phyloP scores from a whole-genome alignment of 371 early-diverging fungal genomes.

The Saksenaea oblongispora region DNA sequence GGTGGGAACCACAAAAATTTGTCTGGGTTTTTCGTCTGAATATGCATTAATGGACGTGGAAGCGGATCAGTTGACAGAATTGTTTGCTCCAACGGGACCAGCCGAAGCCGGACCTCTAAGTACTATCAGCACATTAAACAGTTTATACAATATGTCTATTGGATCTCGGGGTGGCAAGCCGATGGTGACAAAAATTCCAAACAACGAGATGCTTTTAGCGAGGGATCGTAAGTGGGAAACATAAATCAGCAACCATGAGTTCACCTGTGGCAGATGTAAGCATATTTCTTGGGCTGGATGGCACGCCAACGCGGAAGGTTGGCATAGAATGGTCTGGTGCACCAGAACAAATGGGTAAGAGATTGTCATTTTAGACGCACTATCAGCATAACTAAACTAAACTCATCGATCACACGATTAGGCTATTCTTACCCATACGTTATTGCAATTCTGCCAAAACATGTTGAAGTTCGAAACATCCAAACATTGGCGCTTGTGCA shows the following conservation, averaged over 20 bases:
- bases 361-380: background rate
- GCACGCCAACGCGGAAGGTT: slow-evolving; percentile 63
- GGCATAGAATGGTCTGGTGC: slow-evolving; percentile 78
- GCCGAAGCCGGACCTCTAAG: slow-evolving; percentile 47
- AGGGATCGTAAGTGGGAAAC: slow-evolving; percentile 60
- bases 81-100: slow-evolving; percentile 48
- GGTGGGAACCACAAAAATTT: slow-evolving; percentile 67
- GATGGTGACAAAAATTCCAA: slow-evolving; percentile 68
- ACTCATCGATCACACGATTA: slow-evolving; percentile 5
- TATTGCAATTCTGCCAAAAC: slow-evolving; percentile 66
- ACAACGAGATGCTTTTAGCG: slow-evolving; percentile 73
- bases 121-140: slow-evolving; percentile 48
- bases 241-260: background rate
- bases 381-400: background rate
- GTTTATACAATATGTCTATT: slow-evolving; percentile 57
- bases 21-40: slow-evolving; percentile 67
- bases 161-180: slow-evolving; percentile 67
- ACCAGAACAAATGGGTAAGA: slow-evolving; percentile 68
- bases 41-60: slow-evolving; percentile 69
- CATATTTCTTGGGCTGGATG: slow-evolving; percentile 72
- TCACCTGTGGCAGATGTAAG: slow-evolving; percentile 55
- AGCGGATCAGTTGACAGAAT: slow-evolving; percentile 52
- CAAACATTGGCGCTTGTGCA: slow-evolving; percentile 84
- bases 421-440: slow-evolving; percentile 79
- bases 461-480: slow-evolving; percentile 86